A percentile compares a stretch with the other conserved stretches of the same genome.
Conservation (phyloP, 805 yeast species). For the Metschnikowia proteae region DNA sequence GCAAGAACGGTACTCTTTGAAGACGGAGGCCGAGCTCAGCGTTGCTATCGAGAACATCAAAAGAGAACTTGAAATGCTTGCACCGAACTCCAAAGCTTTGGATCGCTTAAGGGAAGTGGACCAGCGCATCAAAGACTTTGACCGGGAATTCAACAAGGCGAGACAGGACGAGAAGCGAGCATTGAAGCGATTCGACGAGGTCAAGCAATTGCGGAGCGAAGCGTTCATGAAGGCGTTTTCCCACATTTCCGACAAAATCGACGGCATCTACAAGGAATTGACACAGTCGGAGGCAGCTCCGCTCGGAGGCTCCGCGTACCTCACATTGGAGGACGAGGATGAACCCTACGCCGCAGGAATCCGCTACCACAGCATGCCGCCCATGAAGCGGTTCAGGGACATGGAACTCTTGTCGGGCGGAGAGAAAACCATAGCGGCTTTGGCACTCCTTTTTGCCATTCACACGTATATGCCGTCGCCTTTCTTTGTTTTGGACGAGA, state of each 20-base stretch:
- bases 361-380: slow-evolving; percentile 93
- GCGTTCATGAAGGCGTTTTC: slow-evolving; percentile 68
- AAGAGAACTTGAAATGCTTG: slow-evolving; percentile 45
- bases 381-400: slow-evolving; percentile 86
- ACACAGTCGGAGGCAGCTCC: slow-evolving; percentile 70
- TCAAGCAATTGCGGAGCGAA: slow-evolving; percentile 57
- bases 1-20: slow-evolving; percentile 38
- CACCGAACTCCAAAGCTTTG: slow-evolving; percentile 80
- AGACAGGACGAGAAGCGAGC: slow-evolving; percentile 57
- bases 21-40: slow-evolving; percentile 35
- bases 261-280: slow-evolving; percentile 76
- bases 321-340: slow-evolving; percentile 82
- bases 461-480: slow-evolving; percentile 93
- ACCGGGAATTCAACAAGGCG: slow-evolving; percentile 58
- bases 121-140: slow-evolving; percentile 54
- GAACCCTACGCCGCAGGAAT: slow-evolving; percentile 84
- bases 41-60: slow-evolving; percentile 31
- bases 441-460: slow-evolving; percentile 85
- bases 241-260: slow-evolving; percentile 72
- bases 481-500: slow-evolving; percentile 92
- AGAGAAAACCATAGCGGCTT: slow-evolving; percentile 93
- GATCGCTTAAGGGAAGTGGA: slow-evolving; percentile 73
- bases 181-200: slow-evolving; percentile 51
- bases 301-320: slow-evolving; percentile 89
- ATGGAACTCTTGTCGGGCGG: slow-evolving; percentile 95